These are phyloP conservation scores for Ogataea naganishii DNA, from an alignment of 805 yeast species.

Conservation along the genomic window DNA sequence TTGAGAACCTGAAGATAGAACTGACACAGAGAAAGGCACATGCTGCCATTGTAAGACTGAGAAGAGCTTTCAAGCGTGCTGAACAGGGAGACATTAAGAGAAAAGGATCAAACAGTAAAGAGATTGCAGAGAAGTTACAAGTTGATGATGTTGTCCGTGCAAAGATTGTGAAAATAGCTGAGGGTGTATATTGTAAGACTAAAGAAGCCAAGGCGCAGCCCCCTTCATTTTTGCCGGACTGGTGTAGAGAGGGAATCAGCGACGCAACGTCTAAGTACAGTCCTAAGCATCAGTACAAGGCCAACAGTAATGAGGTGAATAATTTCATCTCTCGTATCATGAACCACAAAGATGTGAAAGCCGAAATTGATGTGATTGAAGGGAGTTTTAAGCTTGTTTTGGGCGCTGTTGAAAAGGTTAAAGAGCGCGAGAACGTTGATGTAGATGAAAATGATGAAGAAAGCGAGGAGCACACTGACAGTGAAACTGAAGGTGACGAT, in stretches of 20 bases:
- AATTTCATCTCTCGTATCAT: constrained; percentile 38
- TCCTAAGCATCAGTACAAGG: constrained; percentile 39
- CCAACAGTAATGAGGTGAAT: constrained; percentile 32
- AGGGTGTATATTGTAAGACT: constrained; percentile 19
- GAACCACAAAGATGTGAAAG: constrained; percentile 33
- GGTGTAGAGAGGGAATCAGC: constrained; percentile 20
- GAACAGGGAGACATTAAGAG: constrained; percentile 10
- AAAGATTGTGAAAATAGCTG: constrained; percentile 9
- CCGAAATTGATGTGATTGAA: constrained; percentile 16
- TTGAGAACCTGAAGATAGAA: constrained; percentile 33
- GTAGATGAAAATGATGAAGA: constrained; percentile 18
- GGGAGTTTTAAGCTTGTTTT: constrained; percentile 16
- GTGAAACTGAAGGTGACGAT: constrained; percentile 14
- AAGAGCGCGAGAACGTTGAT: constrained; percentile 10
- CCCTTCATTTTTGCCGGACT: constrained; percentile 27
- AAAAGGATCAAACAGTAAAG: constrained; percentile 8
- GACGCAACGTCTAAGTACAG: constrained; percentile 27
- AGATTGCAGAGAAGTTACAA: constrained; percentile 1
- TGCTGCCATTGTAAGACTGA: constrained; percentile 32
- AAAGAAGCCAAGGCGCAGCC: constrained; percentile 24
- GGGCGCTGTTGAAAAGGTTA: constrained; percentile 18
- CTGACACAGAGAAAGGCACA: constrained; percentile 42
- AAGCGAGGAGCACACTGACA: constrained; percentile 13
- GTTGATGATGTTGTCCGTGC: constrained; percentile 5
- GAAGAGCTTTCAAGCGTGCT: constrained; percentile 26